phyloP scores from a whole-genome alignment of 768 basidiomycete species.

The Phaeolepiota aurea region DNA sequence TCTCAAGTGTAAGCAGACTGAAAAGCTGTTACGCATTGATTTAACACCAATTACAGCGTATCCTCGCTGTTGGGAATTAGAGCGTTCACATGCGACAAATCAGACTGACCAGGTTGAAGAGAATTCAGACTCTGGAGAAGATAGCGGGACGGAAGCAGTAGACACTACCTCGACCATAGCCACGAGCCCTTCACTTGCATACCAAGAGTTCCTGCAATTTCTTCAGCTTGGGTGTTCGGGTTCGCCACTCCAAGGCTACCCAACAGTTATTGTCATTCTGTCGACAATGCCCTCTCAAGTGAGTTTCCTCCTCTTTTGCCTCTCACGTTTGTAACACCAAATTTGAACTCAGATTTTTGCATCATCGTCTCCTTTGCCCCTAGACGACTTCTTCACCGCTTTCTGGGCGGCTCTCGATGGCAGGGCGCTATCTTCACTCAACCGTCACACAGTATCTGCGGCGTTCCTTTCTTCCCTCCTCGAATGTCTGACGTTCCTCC shows the following conservation, averaged over 20 bases:
- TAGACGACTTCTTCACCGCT: slow-evolving; percentile 54
- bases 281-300: slow-evolving; percentile 73
- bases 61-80: slow-evolving; percentile 57
- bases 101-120: slow-evolving; percentile 23
- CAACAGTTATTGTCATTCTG: slow-evolving; percentile 69
- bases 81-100: slow-evolving; percentile 19
- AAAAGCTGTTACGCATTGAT: not conserved
- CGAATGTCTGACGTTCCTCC: slow-evolving; percentile 61
- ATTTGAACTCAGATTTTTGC: slow-evolving; percentile 17
- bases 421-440: slow-evolving; percentile 51
- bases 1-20: slow-evolving; percentile 47
- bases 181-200: slow-evolving; percentile 32
- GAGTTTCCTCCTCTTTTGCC: slow-evolving; percentile 14
- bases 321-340: not conserved
- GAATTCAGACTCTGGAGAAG: slow-evolving; percentile 26
- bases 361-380: slow-evolving; percentile 15
- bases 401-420: slow-evolving; percentile 81
- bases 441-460: slow-evolving; percentile 41
- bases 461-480: slow-evolving; percentile 64
- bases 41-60: slow-evolving; percentile 34
- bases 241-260: slow-evolving; percentile 73
- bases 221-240: slow-evolving; percentile 75
- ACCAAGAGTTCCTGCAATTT: slow-evolving; percentile 71
- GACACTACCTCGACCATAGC: no score
- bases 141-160: slow-evolving; percentile 21